Conservation (phyloP, 2,329 filamentous ascomycete species). For the Ceratocystis lukuohia region DNA sequence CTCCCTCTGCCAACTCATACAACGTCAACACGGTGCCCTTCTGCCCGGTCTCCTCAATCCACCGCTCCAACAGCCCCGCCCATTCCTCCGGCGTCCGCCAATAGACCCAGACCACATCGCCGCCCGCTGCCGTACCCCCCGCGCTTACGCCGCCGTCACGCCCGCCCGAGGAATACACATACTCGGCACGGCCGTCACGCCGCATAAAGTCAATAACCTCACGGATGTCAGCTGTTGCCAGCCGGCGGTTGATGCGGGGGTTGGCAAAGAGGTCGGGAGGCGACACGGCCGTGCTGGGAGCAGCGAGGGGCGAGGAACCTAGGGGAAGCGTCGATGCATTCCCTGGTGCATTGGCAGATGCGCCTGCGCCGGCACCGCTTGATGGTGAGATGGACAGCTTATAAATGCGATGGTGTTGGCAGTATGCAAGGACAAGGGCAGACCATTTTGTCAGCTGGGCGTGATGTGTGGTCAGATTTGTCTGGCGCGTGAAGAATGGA, state of each 20-base stretch:
- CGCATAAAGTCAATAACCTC: slow-evolving; percentile 48
- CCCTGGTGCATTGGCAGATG: slow-evolving; percentile 3
- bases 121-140: slow-evolving; percentile 28
- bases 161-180: slow-evolving; percentile 30
- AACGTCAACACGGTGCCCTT: slow-evolving; percentile 80
- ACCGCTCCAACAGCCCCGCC: slow-evolving; percentile 63
- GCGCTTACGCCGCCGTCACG: slow-evolving; percentile 23
- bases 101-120: slow-evolving; percentile 57
- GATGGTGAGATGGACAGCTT: slow-evolving; percentile 53
- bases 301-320: no score
- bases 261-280: slow-evolving; percentile 44
- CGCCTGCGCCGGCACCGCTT: slow-evolving; percentile 34
- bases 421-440: slow-evolving; percentile 72
- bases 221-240: slow-evolving; percentile 38
- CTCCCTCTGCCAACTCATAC: slow-evolving; percentile 84
- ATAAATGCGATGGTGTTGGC: slow-evolving; percentile 62
- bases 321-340: slow-evolving; percentile 23
- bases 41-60: slow-evolving; percentile 80
- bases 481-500: slow-evolving; percentile 73
- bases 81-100: slow-evolving; percentile 86
- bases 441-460: slow-evolving; percentile 77
- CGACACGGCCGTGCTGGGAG: background rate
- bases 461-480: slow-evolving; percentile 57
- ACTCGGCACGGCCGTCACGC: slow-evolving; percentile 51
- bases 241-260: slow-evolving; percentile 37